Evolutionary conservation across 306 rosid species (phyloP), one percentile per base, ranked within the genome.

Genomic region (Sphenostylis stenocarpa): DNA sequence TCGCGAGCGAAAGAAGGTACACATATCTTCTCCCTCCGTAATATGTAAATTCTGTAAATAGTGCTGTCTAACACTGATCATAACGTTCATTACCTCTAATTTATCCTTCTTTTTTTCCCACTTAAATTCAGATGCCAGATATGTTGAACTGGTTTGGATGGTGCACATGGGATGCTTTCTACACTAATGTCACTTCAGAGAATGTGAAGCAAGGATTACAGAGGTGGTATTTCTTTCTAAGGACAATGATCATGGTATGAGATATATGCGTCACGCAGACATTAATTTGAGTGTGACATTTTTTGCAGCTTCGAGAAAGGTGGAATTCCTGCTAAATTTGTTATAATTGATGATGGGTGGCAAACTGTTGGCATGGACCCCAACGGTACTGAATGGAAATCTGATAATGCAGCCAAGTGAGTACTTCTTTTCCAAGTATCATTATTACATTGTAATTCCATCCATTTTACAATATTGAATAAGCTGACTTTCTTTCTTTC

Each of bases 111-210:
- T n/a, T 5, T 3, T 1, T 1, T 9, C 14, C 0, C 1, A 48
- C 33, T 60, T 75, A 70, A 58, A 68, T 84, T 66, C 84, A 94
- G 98, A 89, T 94, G 97, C 98, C 98, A 45, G 95, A 90, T 84
- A 79, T 92, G 75, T 74, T 94, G 88, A 86, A 92, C 85, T 94
- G 97, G 98, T 92, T 94, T 81, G 98, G 98, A 2, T 94, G 97
- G 97, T 92, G 97, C 58, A 92, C 97, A n/a, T 94, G 98, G 98
- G 97, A 94, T 75, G 98, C 98, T 72, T 94, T 92, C 85, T 94
- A 94, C 70, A 94, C 98, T 7, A 84, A 80, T 20, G 95, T 94
- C 45, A 81, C 84, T 80, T 87, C 96, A 5, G 93, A 92, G 39
- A 97, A 93, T 14, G 91, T 94, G 57, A 89, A 90, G 85, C 81